Evolutionary conservation across 352 stramenopile species (phyloP).

Genomic region (Phytophthora tentaculata): DNA sequence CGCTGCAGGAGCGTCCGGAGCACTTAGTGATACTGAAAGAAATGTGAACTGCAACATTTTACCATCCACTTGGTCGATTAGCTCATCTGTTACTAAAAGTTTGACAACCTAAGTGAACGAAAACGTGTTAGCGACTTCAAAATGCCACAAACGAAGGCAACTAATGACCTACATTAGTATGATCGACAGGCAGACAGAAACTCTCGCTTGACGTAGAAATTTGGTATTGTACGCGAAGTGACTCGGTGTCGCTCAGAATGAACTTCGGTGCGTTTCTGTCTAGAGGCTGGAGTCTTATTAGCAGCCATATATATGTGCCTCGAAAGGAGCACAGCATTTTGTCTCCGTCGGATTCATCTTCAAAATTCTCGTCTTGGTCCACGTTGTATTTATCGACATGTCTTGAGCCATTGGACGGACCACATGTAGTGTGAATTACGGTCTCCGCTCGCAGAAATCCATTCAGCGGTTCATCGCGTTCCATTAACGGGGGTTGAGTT

Average conservation of each 20-base stretch:
- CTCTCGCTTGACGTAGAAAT: slow-evolving; percentile 56
- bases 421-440: slow-evolving; percentile 11
- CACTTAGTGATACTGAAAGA: slow-evolving; percentile 24
- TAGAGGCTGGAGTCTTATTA: slow-evolving; percentile 52
- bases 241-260: not conserved
- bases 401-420: not conserved
- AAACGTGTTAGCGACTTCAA: not conserved
- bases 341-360: slow-evolving; percentile 8
- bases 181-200: slow-evolving; percentile 54
- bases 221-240: slow-evolving; percentile 62
- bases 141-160: not conserved
- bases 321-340: slow-evolving; percentile 22
- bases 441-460: slow-evolving; percentile 48
- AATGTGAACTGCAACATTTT: slow-evolving; percentile 56
- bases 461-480: slow-evolving; percentile 38
- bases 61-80: slow-evolving; percentile 46
- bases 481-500: slow-evolving; percentile 36
- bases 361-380: slow-evolving; percentile 5
- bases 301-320: slow-evolving; percentile 55
- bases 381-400: slow-evolving; percentile 8
- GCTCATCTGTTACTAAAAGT: slow-evolving; percentile 61
- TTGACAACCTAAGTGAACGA: slow-evolving; percentile 41
- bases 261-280: slow-evolving; percentile 4
- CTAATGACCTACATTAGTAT: slow-evolving; percentile 52
- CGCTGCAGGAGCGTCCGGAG: not conserved